These are phyloP conservation scores for Claviceps paspali DNA, from an alignment of 2,329 filamentous ascomycete species.

Conservation along the genomic window DNA sequence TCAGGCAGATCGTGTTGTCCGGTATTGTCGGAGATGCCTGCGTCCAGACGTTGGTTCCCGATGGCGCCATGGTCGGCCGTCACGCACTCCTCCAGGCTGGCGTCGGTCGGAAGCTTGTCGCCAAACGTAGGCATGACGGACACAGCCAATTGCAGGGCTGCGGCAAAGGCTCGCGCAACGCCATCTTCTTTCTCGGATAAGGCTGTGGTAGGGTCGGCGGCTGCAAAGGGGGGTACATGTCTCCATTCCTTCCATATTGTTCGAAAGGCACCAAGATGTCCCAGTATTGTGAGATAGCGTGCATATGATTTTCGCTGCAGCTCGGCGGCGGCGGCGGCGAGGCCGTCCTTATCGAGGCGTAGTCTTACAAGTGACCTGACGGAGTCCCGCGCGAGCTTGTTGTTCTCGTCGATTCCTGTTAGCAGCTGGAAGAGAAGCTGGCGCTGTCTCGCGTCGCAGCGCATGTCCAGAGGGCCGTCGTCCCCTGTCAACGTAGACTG, in stretches of 20 bases:
- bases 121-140: slow-evolving; percentile 2
- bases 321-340: background rate
- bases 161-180: slow-evolving; percentile 4
- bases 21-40: background rate
- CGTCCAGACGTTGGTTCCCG: slow-evolving; percentile 3
- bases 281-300: slow-evolving; percentile 15
- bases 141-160: slow-evolving; percentile 6
- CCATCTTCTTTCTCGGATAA: background rate
- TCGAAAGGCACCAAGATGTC: slow-evolving; percentile 16
- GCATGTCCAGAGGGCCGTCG: background rate
- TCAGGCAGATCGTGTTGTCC: background rate
- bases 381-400: slow-evolving; percentile 9
- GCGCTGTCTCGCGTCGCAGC: slow-evolving; percentile 7
- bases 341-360: slow-evolving; percentile 4
- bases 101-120: slow-evolving; percentile 1
- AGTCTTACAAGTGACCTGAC: slow-evolving; percentile 12
- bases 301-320: slow-evolving; percentile 10
- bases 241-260: slow-evolving; percentile 18
- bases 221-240: slow-evolving; percentile 2
- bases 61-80: slow-evolving; percentile 11
- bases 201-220: background rate
- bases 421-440: slow-evolving; percentile 15
- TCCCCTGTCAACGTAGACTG: background rate
- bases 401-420: slow-evolving; percentile 14
- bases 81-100: slow-evolving; percentile 8